Evolutionary conservation across 352 stramenopile species (phyloP), one percentile per base, ranked within the genome.

Genomic region (Thalassiosira ordinaria): DNA sequence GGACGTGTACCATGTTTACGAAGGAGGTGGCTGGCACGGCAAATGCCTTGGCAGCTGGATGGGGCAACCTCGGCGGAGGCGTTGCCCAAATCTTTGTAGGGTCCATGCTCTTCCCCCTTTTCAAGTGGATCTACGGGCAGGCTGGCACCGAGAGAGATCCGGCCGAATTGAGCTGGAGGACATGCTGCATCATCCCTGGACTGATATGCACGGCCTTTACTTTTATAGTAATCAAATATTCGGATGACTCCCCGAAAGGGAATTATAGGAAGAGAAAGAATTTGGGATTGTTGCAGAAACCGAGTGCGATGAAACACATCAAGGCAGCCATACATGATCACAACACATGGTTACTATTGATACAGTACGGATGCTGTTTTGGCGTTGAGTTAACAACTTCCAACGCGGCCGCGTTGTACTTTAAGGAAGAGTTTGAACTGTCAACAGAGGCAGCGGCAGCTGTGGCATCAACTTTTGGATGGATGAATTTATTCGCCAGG

Each of bases 281-380:
- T 60, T 85, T 73, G 65, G 84, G 57, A 53, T 76, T 82, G 57
- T 95, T 88, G 87, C 69, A 69, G 37, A 70, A 76, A 47, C 5
- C 60, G 46, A 49, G 33, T 0, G 61, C 74, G 2, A 67, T 68
- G 52, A 64, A 29, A 29, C 49, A 67, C 14, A 70, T 89, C 31
- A 82, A 84, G 82, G 66, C 72, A 22, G 78, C 71, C 33, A 31
- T 74, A 9, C 68, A 71, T 0, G 89, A 97, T 79, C 55, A 77
- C 56, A 97, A 97, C 75, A 95, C 94, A 5, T 95, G 96, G 80
- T 71, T 98, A 27, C 85, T 98, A 44, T 90, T 96, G 53, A 72
- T 96, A 31, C 95, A 98, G 62, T 98, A 98, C 83, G 96, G 86
- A n/a, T 93, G 94, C 16, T 96, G 89, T 69, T 98, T 98, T 73